Evolutionary conservation across 345 rosid species (phyloP).

Genomic region (Rhodamnia rubescens): DNA sequence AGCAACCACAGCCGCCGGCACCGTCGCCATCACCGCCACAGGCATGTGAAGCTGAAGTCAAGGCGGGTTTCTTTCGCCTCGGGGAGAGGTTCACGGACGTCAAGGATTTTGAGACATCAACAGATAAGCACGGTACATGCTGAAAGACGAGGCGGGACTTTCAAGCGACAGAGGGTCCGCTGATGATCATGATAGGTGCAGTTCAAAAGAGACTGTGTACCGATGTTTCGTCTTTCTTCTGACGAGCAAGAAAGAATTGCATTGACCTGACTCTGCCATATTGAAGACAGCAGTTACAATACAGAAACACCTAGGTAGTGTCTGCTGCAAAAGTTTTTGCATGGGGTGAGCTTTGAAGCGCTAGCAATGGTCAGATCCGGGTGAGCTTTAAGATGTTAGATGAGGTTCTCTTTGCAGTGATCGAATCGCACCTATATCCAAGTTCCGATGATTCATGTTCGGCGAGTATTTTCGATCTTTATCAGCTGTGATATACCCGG

Average conservation of each 20-base stretch:
- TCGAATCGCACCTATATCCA: not conserved
- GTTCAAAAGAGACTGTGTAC: not conserved
- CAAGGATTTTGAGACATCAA: conserved; percentile 19
- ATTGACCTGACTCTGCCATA: not conserved
- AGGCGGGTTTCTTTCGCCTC: conserved; percentile 24
- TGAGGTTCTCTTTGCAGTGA: not conserved
- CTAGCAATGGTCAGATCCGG: not conserved
- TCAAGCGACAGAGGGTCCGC: conserved; percentile 12
- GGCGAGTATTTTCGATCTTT: not conserved
- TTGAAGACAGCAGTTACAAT: not conserved
- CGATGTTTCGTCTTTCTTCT: not conserved
- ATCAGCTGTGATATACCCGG: not conserved
- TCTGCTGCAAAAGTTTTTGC: not conserved
- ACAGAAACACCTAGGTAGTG: not conserved
- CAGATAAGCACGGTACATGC: not conserved
- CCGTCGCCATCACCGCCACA: conserved; percentile 9
- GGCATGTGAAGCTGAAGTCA: conserved; percentile 14
- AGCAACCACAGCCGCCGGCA: not conserved
- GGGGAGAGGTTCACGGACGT: conserved; percentile 28
- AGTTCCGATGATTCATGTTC: not conserved
- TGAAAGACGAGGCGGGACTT: conserved; percentile 1
- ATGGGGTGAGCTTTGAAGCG: not conserved
- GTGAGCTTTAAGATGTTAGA: not conserved
- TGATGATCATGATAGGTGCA: not conserved
- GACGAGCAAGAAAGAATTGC: not conserved